Conservation (phyloP, 441 rosid species). For the Adansonia rubrostipa region DNA sequence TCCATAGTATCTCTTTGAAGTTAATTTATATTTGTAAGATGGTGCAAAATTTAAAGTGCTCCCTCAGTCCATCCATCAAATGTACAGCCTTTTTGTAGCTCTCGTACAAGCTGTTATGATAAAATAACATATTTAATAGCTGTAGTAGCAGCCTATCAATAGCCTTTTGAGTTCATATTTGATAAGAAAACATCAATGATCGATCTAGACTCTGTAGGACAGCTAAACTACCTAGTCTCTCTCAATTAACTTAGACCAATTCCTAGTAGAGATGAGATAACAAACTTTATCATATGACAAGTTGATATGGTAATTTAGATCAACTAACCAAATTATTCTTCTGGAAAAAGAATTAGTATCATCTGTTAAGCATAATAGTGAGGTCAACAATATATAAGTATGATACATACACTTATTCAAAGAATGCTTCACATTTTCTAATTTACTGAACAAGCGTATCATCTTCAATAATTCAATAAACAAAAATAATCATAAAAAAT, state of each 20-base stretch:
- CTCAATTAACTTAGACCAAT: no score
- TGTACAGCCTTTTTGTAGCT: conserved; percentile 65
- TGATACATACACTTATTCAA: background rate
- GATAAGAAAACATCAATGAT: background rate
- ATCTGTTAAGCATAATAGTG: background rate
- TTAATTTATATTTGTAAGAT: conserved; percentile 79
- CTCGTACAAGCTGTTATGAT: conserved; percentile 62
- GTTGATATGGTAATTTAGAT: no score
- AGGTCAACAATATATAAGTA: background rate
- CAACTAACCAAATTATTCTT: no score
- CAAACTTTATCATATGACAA: no score
- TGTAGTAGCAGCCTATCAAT: background rate
- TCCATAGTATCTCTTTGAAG: conserved; percentile 74
- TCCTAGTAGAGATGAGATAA: no score
- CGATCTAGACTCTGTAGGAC: background rate
- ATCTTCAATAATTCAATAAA: background rate
- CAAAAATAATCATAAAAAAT: background rate
- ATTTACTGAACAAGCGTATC: background rate
- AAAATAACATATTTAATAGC: conserved; percentile 22
- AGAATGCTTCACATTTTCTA: background rate
- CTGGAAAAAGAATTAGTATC: background rate
- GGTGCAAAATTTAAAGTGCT: conserved; percentile 63
- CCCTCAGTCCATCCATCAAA: conserved; percentile 96
- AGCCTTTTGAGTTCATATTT: conserved; percentile 11
- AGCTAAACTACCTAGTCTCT: conserved; percentile 61